Percentiles rank a stretch among this genome's conserved stretches.
These are phyloP conservation scores for Phytophthora tentaculata DNA, from an alignment of 352 stramenopile genomes.

Conservation along the genomic window DNA sequence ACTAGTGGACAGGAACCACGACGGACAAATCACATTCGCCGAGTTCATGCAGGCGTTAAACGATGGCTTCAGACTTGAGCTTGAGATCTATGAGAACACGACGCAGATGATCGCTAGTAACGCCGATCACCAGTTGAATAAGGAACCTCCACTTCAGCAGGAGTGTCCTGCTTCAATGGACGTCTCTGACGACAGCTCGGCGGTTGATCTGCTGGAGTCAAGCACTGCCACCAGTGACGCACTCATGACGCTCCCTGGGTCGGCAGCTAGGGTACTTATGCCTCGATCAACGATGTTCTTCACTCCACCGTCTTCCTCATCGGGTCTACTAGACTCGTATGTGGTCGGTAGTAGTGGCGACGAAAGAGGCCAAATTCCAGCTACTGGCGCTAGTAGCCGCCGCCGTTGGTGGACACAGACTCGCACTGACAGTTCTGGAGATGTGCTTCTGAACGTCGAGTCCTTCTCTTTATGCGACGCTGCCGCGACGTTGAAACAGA, in stretches of 20 bases:
- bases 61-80: conserved; percentile 70
- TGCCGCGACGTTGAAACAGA: conserved; percentile 47
- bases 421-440: conserved; percentile 30
- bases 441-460: conserved; percentile 58
- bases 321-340: conserved; percentile 24
- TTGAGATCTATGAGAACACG: conserved; percentile 70
- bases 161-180: conserved; percentile 27
- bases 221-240: conserved; percentile 20
- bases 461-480: conserved; percentile 64
- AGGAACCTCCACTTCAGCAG: neutral
- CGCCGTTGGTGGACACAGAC: conserved; percentile 21
- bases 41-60: conserved; percentile 85
- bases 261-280: neutral
- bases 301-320: conserved; percentile 30
- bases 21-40: conserved; percentile 67
- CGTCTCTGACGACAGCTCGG: conserved; percentile 31
- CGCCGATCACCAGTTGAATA: neutral
- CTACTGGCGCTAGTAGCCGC: conserved; percentile 2
- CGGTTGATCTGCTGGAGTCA: conserved; percentile 27
- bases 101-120: conserved; percentile 27
- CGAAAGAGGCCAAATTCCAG: neutral
- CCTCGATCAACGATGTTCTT: conserved; percentile 25
- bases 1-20: conserved; percentile 69
- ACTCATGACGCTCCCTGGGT: conserved; percentile 12
- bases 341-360: conserved; percentile 15